phyloP scores from a whole-genome alignment of 495 filamentous ascomycete genomes.

The Aspergillus olivimuriae region DNA sequence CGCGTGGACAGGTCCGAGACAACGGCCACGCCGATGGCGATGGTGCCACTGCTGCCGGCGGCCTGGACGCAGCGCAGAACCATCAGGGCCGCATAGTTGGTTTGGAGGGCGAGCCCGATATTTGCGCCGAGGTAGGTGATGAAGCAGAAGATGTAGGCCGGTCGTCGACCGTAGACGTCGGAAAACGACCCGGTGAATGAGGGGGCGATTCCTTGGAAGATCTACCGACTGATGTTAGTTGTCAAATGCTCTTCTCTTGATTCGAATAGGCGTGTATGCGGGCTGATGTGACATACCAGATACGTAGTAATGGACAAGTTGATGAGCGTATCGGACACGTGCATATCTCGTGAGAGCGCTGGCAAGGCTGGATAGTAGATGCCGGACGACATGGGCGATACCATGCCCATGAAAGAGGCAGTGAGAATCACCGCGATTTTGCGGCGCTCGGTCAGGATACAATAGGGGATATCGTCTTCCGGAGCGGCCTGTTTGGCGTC shows the following conservation, averaged over 20 bases:
- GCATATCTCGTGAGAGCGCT: slow-evolving; percentile 26
- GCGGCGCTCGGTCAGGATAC: slow-evolving; percentile 17
- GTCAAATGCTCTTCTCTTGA: too few species aligned
- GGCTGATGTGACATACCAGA: too few species aligned
- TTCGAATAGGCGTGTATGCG: too few species aligned
- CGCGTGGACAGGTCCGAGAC: slow-evolving; percentile 37
- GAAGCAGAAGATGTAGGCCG: slow-evolving; percentile 37
- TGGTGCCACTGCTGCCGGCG: slow-evolving; percentile 39
- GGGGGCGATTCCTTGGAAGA: slow-evolving; percentile 45
- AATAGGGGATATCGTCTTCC: slow-evolving; percentile 18
- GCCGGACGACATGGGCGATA: slow-evolving; percentile 37
- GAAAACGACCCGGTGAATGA: slow-evolving; percentile 42
- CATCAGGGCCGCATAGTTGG: slow-evolving; percentile 40
- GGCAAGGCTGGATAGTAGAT: slow-evolving; percentile 42
- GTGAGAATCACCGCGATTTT: slow-evolving; percentile 22
- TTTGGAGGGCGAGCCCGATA: slow-evolving; percentile 41
- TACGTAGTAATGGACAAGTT: slow-evolving; percentile 43
- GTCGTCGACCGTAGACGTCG: slow-evolving; percentile 41
- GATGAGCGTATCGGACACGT: slow-evolving; percentile 32
- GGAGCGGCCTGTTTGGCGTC: not conserved
- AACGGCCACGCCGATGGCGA: slow-evolving; percentile 33
- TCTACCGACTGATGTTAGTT: slow-evolving; percentile 19
- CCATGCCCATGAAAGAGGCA: slow-evolving; percentile 1
- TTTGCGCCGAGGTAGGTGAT: slow-evolving; percentile 39
- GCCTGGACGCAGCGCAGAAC: slow-evolving; percentile 45